Evolutionary conservation across 2,329 filamentous ascomycete genomes (phyloP), one percentile per base, ranked within the genome.

Genomic region (Fusarium begoniae): DNA sequence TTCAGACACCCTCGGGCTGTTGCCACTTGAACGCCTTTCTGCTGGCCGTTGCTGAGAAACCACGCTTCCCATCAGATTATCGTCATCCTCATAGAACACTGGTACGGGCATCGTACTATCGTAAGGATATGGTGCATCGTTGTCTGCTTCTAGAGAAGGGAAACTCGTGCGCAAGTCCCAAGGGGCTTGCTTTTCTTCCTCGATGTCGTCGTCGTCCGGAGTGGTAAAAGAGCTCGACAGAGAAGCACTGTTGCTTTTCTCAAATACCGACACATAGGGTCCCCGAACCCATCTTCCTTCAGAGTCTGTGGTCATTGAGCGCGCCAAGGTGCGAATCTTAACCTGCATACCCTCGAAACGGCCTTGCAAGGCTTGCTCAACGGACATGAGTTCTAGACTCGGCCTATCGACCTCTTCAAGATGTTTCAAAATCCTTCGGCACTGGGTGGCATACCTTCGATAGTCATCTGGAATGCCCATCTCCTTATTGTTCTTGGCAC

Each of bases 231-330:
- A 75, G 48, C 68, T 75, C 14, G 72, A 72, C 2, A 69, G 40
- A 22, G 75, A 76, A 28, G 70, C 45, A 51, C 67, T 75, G 32
- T 74, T 77, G 47, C 74, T 74, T 57, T 75, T 75, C 35, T 77
- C 75, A 55, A 78, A 78, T 13, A 78, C 74, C 6, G 75, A 78
- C 30, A 78, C 66, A n/a, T 76, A 69, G 32, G 74, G 73, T n/a
- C 58, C 70, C n/a, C 58, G 66, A 22, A 62, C 61, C 59, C 64
- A 57, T 60, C 58, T 44, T 17, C 68, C 69, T 35, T 56, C 61
- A 38, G 55, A 50, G 14, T 64, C 63, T 48, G 69, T 69, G 51
- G 68, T 74, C 72, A 73, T 66, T 43, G 73, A 65, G 57, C 63
- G 63, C 50, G 75, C 51, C 20, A 72, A 59, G 15, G 61, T 69